Evolutionary conservation across 2,329 filamentous ascomycete genomes (phyloP).

Genomic region (Cryphonectria radicalis): DNA sequence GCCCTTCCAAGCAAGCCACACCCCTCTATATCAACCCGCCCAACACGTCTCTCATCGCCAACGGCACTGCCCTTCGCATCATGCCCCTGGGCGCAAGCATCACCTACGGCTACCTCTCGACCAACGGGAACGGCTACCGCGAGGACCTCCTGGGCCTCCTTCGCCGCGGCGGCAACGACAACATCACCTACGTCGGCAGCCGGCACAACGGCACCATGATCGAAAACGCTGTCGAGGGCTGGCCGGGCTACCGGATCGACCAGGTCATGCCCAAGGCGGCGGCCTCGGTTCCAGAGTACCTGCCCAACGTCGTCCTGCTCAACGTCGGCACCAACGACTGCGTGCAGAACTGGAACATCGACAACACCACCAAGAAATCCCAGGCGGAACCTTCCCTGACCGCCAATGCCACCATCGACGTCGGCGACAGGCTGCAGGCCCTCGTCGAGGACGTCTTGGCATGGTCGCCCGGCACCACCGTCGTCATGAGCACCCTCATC

Average conservation of each 20-base stretch:
- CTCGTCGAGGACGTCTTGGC: slow-evolving; percentile 43
- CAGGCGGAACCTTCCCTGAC: slow-evolving; percentile 15
- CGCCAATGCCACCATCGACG: slow-evolving; percentile 26
- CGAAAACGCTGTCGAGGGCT: slow-evolving; percentile 50
- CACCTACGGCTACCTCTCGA: slow-evolving; percentile 43
- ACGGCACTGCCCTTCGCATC: slow-evolving; percentile 42
- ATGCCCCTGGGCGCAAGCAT: slow-evolving; percentile 52
- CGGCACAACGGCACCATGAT: slow-evolving; percentile 44
- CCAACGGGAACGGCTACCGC: slow-evolving; percentile 47
- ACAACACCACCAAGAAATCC: slow-evolving; percentile 17
- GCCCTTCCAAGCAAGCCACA: background rate
- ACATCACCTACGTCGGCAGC: slow-evolving; percentile 48
- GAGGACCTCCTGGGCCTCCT: slow-evolving; percentile 39
- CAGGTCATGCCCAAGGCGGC: slow-evolving; percentile 43
- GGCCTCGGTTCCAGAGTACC: slow-evolving; percentile 36
- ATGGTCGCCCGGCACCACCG: slow-evolving; percentile 38
- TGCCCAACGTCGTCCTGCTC: slow-evolving; percentile 47
- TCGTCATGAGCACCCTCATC: slow-evolving; percentile 47
- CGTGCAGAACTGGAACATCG: slow-evolving; percentile 39
- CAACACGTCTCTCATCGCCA: slow-evolving; percentile 26
- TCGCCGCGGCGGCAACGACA: slow-evolving; percentile 37
- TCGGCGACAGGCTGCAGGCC: slow-evolving; percentile 40
- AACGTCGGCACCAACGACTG: slow-evolving; percentile 52
- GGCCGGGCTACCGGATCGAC: slow-evolving; percentile 47
- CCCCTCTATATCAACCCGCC: slow-evolving; percentile 18